phyloP scores from a whole-genome alignment of 129 eudicot genomes.

The Flaveria sonorensis region DNA sequence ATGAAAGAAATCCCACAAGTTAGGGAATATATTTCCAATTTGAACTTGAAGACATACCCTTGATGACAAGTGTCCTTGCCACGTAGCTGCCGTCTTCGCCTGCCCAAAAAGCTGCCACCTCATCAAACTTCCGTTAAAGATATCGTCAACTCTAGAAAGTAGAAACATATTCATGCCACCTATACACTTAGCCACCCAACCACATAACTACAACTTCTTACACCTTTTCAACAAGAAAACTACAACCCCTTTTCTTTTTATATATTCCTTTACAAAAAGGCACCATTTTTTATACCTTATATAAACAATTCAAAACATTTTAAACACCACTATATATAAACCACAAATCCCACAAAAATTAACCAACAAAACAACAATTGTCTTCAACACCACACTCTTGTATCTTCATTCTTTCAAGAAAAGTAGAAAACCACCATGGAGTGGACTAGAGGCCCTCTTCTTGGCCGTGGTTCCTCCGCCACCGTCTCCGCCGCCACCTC shows the following conservation, averaged over 20 bases:
- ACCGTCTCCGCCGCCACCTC: constrained; percentile 60
- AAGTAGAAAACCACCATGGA: constrained; percentile 39
- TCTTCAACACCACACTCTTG: background rate
- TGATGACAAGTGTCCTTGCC: constrained; percentile 35
- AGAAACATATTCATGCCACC: constrained; percentile 19
- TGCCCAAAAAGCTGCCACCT: constrained; percentile 37
- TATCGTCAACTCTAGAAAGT: constrained; percentile 19
- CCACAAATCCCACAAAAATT: background rate
- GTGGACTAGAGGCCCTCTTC: constrained; percentile 69
- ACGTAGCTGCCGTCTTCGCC: constrained; percentile 46
- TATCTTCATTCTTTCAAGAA: constrained; percentile 13
- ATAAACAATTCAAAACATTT: background rate
- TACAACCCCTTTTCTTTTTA: constrained; percentile 18
- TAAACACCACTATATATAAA: constrained; percentile 21
- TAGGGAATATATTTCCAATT: constrained; percentile 22
- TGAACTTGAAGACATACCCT: constrained; percentile 10
- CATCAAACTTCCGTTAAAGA: constrained; percentile 13
- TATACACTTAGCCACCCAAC: constrained; percentile 52
- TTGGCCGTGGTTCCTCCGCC: constrained; percentile 86
- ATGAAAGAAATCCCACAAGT: constrained; percentile 29
- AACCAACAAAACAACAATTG: constrained; percentile 23
- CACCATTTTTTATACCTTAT: background rate
- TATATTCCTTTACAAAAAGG: no score
- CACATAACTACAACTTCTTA: constrained; percentile 38
- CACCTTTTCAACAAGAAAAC: constrained; percentile 39